These are phyloP conservation scores for Aspergillus tubingensis DNA, from an alignment of 2,329 filamentous ascomycete genomes.

Conservation along the genomic window DNA sequence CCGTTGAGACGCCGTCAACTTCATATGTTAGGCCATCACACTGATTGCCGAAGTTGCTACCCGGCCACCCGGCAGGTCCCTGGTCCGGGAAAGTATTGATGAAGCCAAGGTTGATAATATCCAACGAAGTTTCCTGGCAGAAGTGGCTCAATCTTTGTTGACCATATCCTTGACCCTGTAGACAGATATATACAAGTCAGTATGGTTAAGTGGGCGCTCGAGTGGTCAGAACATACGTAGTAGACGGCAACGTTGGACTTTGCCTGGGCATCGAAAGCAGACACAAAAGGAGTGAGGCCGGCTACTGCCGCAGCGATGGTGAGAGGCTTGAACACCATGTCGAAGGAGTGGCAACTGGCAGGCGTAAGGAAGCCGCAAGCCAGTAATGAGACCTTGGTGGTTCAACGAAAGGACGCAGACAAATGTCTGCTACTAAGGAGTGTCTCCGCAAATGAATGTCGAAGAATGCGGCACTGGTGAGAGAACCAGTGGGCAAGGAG, in stretches of 20 bases:
- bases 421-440: constrained; percentile 36
- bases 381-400: constrained; percentile 34
- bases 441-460: constrained; percentile 19
- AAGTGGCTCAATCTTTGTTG: constrained; percentile 54
- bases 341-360: constrained; percentile 36
- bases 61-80: constrained; percentile 49
- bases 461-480: constrained; percentile 15
- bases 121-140: constrained; percentile 54
- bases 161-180: constrained; percentile 53
- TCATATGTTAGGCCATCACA: constrained; percentile 48
- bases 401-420: constrained; percentile 61
- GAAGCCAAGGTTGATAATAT: constrained; percentile 60
- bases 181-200: constrained; percentile 13
- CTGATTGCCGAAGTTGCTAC: constrained; percentile 59
- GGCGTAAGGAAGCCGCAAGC: constrained; percentile 39
- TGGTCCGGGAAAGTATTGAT: constrained; percentile 57
- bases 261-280: constrained; percentile 44
- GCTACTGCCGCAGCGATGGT: constrained; percentile 40
- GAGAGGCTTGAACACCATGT: constrained; percentile 40
- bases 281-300: constrained; percentile 34
- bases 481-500: constrained; percentile 15
- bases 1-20: constrained; percentile 40
- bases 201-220: not conserved
- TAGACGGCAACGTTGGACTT: constrained; percentile 56
- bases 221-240: constrained; percentile 42